phyloP scores from a whole-genome alignment of 73 alveolate species.

The Paramecium caudatum region DNA sequence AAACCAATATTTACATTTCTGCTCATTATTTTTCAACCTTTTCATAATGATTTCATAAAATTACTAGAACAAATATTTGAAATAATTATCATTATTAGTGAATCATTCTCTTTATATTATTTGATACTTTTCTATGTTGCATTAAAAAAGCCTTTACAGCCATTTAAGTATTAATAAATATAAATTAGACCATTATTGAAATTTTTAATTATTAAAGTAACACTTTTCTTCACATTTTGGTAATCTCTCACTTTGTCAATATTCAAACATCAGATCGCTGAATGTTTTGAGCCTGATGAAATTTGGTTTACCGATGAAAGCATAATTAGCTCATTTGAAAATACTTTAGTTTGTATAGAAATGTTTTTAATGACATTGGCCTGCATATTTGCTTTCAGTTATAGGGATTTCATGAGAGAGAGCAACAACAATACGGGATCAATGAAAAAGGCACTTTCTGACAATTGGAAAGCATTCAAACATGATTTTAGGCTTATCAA shows the following conservation, averaged over 20 bases:
- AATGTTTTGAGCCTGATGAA: slow-evolving; percentile 54
- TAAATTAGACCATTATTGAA: slow-evolving; percentile 58
- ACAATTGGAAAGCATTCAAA: slow-evolving; percentile 72
- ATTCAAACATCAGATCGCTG: slow-evolving; percentile 32
- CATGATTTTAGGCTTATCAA: slow-evolving; percentile 74
- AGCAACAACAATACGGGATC: not conserved
- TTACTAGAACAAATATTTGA: not conserved
- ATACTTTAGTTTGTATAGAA: slow-evolving; percentile 73
- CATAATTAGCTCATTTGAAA: slow-evolving; percentile 57
- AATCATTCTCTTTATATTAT: slow-evolving; percentile 70
- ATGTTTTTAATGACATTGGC: slow-evolving; percentile 74
- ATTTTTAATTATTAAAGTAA: slow-evolving; percentile 66
- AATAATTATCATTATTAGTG: slow-evolving; percentile 63
- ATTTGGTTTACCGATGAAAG: slow-evolving; percentile 59
- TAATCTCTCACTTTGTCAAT: slow-evolving; percentile 37
- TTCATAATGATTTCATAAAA: not conserved
- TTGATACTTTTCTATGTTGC: slow-evolving; percentile 72
- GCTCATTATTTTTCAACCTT: slow-evolving; percentile 33
- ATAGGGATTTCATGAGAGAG: slow-evolving; percentile 2
- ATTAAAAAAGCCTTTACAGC: slow-evolving; percentile 72
- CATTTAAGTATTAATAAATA: not conserved
- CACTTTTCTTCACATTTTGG: slow-evolving; percentile 76
- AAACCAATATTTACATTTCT: slow-evolving; percentile 65
- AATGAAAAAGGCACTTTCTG: slow-evolving; percentile 47
- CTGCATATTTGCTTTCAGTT: slow-evolving; percentile 67